These are phyloP conservation scores for Zarea fungicola DNA, from an alignment of 2,329 filamentous ascomycete species.

Conservation along the genomic window DNA sequence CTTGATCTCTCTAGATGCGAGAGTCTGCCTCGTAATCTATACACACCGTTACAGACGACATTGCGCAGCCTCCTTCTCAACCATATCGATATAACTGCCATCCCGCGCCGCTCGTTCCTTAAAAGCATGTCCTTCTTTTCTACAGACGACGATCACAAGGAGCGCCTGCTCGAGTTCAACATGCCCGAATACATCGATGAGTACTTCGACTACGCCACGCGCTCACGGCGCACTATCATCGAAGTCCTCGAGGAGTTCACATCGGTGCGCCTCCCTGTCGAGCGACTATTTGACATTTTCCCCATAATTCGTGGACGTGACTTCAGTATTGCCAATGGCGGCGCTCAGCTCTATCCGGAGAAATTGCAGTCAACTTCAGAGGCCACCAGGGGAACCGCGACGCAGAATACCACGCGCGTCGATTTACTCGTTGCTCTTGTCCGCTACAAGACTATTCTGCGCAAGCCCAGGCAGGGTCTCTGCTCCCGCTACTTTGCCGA, in stretches of 20 bases:
- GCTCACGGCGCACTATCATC: slow-evolving; percentile 82
- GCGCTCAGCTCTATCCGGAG: slow-evolving; percentile 30
- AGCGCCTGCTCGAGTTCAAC: slow-evolving; percentile 78
- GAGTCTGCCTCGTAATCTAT: slow-evolving; percentile 30
- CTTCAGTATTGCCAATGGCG: slow-evolving; percentile 85
- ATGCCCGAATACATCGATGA: slow-evolving; percentile 79
- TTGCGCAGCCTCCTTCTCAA: slow-evolving; percentile 72
- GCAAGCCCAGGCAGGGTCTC: slow-evolving; percentile 76
- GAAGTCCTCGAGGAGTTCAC: slow-evolving; percentile 91
- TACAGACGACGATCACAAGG: slow-evolving; percentile 64
- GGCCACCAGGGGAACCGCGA: neutral
- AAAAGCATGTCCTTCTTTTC: slow-evolving; percentile 72
- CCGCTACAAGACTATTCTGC: slow-evolving; percentile 83
- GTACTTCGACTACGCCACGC: slow-evolving; percentile 91
- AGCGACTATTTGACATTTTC: slow-evolving; percentile 66
- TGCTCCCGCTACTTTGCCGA: slow-evolving; percentile 80
- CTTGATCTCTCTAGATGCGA: slow-evolving; percentile 46
- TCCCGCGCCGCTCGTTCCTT: slow-evolving; percentile 85
- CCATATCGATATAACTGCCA: slow-evolving; percentile 83
- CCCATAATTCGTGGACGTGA: slow-evolving; percentile 82
- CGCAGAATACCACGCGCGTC: slow-evolving; percentile 39
- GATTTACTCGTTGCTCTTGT: slow-evolving; percentile 83
- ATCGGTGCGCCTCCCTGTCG: slow-evolving; percentile 73
- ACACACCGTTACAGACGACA: slow-evolving; percentile 45
- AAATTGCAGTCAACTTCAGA: too few species aligned